Base-by-base conservation (phyloP, 257 asterid genomes). In the Perilla frutescens region DNA sequence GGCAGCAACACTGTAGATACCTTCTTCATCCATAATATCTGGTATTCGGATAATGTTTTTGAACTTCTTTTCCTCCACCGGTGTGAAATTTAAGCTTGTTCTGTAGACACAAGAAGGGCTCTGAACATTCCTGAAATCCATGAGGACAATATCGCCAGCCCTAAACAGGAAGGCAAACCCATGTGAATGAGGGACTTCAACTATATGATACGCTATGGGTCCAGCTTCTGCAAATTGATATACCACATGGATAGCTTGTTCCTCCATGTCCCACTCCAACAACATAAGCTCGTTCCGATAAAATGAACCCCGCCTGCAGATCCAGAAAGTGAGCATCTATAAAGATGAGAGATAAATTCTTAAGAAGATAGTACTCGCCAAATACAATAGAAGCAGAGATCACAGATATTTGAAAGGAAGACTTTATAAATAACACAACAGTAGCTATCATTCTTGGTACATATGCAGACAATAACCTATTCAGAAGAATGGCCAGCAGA, bases 21-120 rank as follows among this genome's bases (percentile, higher is more conserved):
- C 96, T 73, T 92, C 98, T 84, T 95, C 99, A 56, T 92, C 99
- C 87, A 86, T 86, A 53, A 89, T 85, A 85, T 95, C 97, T 6
- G 92, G 96, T 83, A 88, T 83, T 80, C 83, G 82, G 77, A 79
- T 66, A 53, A 83, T 81, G 50, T 81, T 88, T 60, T 82, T 86
- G 82, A 63, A 80, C 79, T 83, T 85, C 75, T 77, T 87, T 77
- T 84, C 96, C 82, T 94, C 98, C 45, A 73, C 76, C 2, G 87
- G 87, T 29, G 84, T 82, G 78, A 86, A 90, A 80, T 87, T 87
- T 81, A 95, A 84, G 82, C 90, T 87, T 75, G 83, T 82, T 81
- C 90, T 85, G 57, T 83, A 81, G 50, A 86, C 89, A 81, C 81
- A 81, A 73, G 85, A 81, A 77, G 99, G 96, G 79, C 77, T 85